Evolutionary conservation across 2,329 filamentous ascomycete genomes (phyloP).

Genomic region (Hypoxylon sp.): DNA sequence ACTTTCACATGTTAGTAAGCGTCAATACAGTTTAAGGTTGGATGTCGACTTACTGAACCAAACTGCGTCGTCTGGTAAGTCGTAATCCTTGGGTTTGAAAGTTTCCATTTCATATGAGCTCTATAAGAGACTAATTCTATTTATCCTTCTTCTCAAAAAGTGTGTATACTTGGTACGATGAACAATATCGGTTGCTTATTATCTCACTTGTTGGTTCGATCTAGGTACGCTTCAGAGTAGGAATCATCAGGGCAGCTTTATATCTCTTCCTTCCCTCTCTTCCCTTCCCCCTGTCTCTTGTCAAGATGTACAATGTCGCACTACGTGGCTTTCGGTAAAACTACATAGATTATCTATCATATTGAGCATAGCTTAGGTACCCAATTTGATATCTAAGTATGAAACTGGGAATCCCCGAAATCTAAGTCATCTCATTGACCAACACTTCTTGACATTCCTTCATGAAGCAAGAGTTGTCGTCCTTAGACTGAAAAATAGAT

Average conservation of each 20-base stretch:
- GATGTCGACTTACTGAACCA: slow-evolving; percentile 49
- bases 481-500: not conserved
- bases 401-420: not conserved
- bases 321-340: not conserved
- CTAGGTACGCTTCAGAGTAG: not conserved
- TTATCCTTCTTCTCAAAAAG: not conserved
- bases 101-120: slow-evolving; percentile 22
- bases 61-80: slow-evolving; percentile 48
- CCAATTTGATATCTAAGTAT: not conserved
- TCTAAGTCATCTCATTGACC: not conserved
- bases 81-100: slow-evolving; percentile 32
- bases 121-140: not conserved
- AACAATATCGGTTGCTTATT: not conserved
- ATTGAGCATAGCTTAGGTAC: not conserved
- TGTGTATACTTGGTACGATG: not conserved
- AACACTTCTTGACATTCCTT: not conserved
- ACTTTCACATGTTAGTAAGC: slow-evolving; percentile 37
- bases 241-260: slow-evolving; percentile 10
- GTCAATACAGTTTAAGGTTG: not conserved
- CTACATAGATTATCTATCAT: not conserved
- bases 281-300: not conserved
- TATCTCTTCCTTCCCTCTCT: not conserved
- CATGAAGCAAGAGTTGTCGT: too few relatives aligned
- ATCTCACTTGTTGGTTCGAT: not conserved
- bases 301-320: not conserved